A percentile compares a stretch with the other conserved stretches of the same genome.
phyloP scores from a whole-genome alignment of 129 eudicot genomes.

The Solidago caesia region DNA sequence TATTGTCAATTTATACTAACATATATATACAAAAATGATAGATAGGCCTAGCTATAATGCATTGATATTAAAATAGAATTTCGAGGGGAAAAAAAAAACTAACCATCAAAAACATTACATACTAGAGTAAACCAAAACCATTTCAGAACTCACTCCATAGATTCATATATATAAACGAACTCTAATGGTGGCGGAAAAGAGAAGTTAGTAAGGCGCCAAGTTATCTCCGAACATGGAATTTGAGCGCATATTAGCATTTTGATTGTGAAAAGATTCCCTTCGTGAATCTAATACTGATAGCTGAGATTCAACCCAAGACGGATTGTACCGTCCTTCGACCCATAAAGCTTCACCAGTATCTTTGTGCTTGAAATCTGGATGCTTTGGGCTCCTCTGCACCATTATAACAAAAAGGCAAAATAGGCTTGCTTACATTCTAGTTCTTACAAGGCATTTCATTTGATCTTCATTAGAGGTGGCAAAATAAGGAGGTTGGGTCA shows the following conservation, averaged over 20 bases:
- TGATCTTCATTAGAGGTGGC: neutral
- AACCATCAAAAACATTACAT: constrained; percentile 17
- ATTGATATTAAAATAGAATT: neutral
- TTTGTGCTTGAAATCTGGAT: constrained; percentile 99
- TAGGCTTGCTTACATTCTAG: constrained; percentile 6
- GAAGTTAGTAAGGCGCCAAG: constrained; percentile 27
- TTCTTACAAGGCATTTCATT: neutral
- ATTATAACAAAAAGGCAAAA: neutral
- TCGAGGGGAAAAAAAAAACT: neutral
- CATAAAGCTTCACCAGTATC: constrained; percentile 97
- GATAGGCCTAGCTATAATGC: constrained; percentile 7
- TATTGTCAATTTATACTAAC: neutral
- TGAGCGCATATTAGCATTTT: constrained; percentile 34
- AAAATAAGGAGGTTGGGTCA: neutral
- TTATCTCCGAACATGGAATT: constrained; percentile 46
- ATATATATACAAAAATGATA: neutral
- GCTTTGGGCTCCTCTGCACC: constrained; percentile 75
- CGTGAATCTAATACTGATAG: constrained; percentile 68
- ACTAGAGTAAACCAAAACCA: neutral
- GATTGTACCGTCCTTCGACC: constrained; percentile 82
- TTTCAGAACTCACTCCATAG: constrained; percentile 9
- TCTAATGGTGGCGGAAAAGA: neutral
- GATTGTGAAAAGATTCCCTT: constrained; percentile 54
- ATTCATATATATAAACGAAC: constrained; percentile 1
- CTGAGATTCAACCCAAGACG: constrained; percentile 89